Percentiles rank a stretch among this genome's conserved stretches.
phyloP scores from a whole-genome alignment of 148 eudicot species.

The Bassia scoparia region DNA sequence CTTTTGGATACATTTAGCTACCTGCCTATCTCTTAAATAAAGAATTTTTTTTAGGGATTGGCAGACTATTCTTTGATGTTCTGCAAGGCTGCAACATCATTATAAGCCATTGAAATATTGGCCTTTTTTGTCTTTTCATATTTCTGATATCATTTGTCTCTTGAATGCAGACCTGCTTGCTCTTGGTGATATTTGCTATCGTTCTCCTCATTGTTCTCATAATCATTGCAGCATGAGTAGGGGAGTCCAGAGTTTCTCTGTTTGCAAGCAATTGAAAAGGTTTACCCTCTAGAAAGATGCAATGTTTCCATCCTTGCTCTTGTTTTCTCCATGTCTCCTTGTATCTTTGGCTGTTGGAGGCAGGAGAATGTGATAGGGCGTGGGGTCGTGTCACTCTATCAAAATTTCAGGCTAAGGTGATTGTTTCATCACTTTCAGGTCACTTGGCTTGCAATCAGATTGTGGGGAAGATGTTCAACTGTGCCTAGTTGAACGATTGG shows the following conservation, averaged over 20 bases:
- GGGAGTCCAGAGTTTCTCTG: background rate
- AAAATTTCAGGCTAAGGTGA: conserved; percentile 4
- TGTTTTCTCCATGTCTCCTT: conserved; percentile 6
- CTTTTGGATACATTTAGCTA: background rate
- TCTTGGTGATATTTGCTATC: conserved; percentile 76
- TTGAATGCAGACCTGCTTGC: conserved; percentile 69
- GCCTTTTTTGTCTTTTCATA: background rate
- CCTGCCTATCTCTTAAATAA: no score
- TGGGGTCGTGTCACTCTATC: background rate
- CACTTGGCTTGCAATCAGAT: background rate
- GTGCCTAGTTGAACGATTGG: background rate
- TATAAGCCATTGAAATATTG: background rate
- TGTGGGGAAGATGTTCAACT: conserved; percentile 7
- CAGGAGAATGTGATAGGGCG: background rate
- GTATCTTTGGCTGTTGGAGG: conserved; percentile 13
- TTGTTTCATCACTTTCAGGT: conserved; percentile 4
- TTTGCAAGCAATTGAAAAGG: background rate
- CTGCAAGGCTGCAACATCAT: background rate
- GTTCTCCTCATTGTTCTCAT: conserved; percentile 60
- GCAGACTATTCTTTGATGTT: background rate
- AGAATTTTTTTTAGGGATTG: background rate
- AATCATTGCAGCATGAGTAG: conserved; percentile 46
- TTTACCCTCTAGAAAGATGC: background rate
- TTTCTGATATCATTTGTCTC: background rate
- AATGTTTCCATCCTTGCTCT: background rate